Evolutionary conservation across 768 basidiomycete genomes (phyloP), one percentile per base, ranked within the genome.

Genomic region (Galerina sulciceps): DNA sequence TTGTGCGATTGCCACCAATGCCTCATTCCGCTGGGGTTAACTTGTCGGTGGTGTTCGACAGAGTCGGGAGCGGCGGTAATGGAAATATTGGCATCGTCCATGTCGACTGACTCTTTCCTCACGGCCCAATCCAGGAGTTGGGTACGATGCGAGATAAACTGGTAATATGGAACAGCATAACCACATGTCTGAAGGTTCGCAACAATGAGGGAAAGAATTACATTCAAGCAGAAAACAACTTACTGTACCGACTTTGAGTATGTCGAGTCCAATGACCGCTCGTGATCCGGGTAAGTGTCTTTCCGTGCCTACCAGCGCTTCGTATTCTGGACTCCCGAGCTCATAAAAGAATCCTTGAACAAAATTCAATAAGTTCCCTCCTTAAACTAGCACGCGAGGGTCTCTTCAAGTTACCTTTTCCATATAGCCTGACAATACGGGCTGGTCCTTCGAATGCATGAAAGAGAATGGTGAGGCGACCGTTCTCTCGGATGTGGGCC

Each of bases 381-480:
- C 46, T 42, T 20, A 26, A n/a, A 40, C 18, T 40, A 45, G 38
- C 17, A 48, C 22, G 10, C n/a, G 20, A 26, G n/a, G 35, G 26
- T 13, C 18, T 3, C 9, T 14, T 14, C n/a, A 17, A 54, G 77
- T 37, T 49, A 86, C 87, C 86, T 75, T 66, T 83, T 3, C 86
- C 86, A 67, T 82, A 89, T 4, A 89, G 70, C 23, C 86, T 74
- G 13, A 81, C 66, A 62, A 88, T 87, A 14, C 80, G 75, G 5
- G 87, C 82, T 1, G 83, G 79, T 3, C 86, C 86, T 38, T 85
- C 81, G 53, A 89, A 87, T 1, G 85, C 84, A 57, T 80, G 79
- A 71, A 89, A 88, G 61, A 88, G 70, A 48, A 88, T 73, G 0
- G 86, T 86, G 15, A 89, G 76, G 11, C 87, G 74, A 1, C 79